Evolutionary conservation across 2,329 filamentous ascomycete genomes (phyloP).

Genomic region (Amesomyces nigricolor): DNA sequence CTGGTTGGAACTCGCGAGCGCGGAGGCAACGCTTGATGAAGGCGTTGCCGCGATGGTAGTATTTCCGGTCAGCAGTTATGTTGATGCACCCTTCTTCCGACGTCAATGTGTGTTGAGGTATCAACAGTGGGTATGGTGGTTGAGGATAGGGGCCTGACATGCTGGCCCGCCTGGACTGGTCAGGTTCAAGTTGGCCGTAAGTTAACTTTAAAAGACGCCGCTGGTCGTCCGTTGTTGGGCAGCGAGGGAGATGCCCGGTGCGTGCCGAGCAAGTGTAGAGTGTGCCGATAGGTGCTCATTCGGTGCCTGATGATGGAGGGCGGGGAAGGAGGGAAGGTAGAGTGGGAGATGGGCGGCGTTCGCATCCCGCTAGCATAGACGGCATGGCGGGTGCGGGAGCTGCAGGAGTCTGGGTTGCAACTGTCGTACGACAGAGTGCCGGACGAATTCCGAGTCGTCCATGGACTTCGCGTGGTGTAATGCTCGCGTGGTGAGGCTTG

Average conservation of each 20-base stretch:
- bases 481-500: background rate
- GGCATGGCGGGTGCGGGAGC: slow-evolving; percentile 4
- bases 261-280: background rate
- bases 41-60: slow-evolving; percentile 26
- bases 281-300: background rate
- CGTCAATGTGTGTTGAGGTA: background rate
- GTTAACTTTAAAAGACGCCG: background rate
- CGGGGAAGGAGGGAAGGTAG: background rate
- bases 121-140: background rate
- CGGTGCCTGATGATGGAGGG: background rate
- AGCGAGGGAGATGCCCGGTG: too few relatives aligned
- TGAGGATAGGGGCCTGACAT: slow-evolving; percentile 1
- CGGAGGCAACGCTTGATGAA: slow-evolving; percentile 32
- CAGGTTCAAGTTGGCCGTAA: too few relatives aligned
- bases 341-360: slow-evolving; percentile 1
- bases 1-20: slow-evolving; percentile 29
- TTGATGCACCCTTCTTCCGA: slow-evolving; percentile 26
- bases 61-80: slow-evolving; percentile 29
- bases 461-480: slow-evolving; percentile 4
- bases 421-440: slow-evolving; percentile 1
- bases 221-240: background rate
- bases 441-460: slow-evolving; percentile 9
- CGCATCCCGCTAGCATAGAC: background rate
- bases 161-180: background rate
- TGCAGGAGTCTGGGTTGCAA: slow-evolving; percentile 11